phyloP scores from a whole-genome alignment of 2,329 filamentous ascomycete species.

The Pleurostoma richardsiae region DNA sequence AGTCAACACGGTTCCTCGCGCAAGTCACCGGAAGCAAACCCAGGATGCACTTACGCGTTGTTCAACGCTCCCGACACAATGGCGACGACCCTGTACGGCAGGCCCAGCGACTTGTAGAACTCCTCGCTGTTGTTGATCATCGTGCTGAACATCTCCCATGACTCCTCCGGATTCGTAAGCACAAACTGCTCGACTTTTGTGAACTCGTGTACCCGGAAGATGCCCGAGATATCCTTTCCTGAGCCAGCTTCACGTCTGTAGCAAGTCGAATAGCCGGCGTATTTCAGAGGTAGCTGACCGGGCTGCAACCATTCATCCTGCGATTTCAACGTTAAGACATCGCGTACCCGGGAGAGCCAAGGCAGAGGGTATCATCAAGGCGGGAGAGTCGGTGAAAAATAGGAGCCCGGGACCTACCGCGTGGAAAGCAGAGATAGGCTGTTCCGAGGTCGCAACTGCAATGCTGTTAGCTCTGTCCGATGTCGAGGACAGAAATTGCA shows the following conservation, averaged over 20 bases:
- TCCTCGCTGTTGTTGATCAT: constrained; percentile 92
- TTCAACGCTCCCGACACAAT: constrained; percentile 97
- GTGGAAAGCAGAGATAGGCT: constrained; percentile 90
- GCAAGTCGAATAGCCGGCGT: constrained; percentile 88
- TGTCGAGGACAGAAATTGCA: no score
- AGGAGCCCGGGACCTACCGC: constrained; percentile 28
- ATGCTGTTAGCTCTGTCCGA: no score
- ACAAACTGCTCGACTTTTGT: constrained; percentile 43
- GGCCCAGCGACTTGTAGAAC: constrained; percentile 84
- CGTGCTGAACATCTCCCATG: constrained; percentile 86
- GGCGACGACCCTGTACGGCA: constrained; percentile 87
- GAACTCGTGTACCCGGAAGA: constrained; percentile 97
- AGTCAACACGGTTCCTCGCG: no score
- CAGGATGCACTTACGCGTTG: constrained; percentile 46
- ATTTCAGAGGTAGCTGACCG: constrained; percentile 84
- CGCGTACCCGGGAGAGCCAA: no score
- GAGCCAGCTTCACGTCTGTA: constrained; percentile 94
- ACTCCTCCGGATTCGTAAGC: constrained; percentile 40
- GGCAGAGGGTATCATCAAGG: no score
- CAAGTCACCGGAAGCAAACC: no score
- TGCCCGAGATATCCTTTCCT: constrained; percentile 78
- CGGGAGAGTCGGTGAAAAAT: no score
- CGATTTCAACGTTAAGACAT: no score
- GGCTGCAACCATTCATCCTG: constrained; percentile 81
- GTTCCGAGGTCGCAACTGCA: constrained; percentile 72